Base-by-base conservation (phyloP, 306 rosid genomes). In the Potentilla sterilis region DNA sequence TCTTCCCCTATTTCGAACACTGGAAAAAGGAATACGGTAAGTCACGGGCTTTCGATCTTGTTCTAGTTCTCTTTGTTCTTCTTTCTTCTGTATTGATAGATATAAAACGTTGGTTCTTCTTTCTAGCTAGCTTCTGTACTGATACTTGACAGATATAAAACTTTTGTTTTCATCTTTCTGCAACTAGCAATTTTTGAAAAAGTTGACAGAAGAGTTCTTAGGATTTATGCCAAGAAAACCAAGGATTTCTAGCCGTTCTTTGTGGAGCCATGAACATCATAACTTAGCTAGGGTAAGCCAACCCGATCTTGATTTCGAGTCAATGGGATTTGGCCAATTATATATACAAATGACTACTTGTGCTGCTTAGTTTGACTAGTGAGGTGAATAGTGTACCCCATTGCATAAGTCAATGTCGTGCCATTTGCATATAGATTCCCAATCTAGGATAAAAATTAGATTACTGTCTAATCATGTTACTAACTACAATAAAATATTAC, bases 21-120 rank as follows among this genome's bases (percentile, higher is more conserved):
- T 95, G 98, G 98, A 81, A 93, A 67, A 86, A 90, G 73, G 81
- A 92, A 87, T 95, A 92, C 54, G 97, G 97, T 95, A 89, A 18
- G 9, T 58, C 44, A 64, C 37, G 19, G 5, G 8, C 21, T 16
- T 18, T 35, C 44, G 19, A 14, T 13, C 43, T 15, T 35, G 13
- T 37, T 16, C 46, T 37, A 5, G 43, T 14, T 62, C n/a, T 34
- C 4, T 12, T 34, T 14, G 12, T 62, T 62, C 22, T 32, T 63
- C 68, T 32, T 61, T 6, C 9, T 28, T 13, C 1, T 28, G 19
- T 28, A 28, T 34, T 62, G n/a, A 15, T 63, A 63, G 21, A 35
- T 35, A 35, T 63, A 35, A 37, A 14, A 37, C 22, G 15, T 28
- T 21, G 65, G 38, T 59, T 62, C 22, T 32, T 63, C 68, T 32